phyloP scores from a whole-genome alignment of 768 basidiomycete species.

The Amanita polypyramis region DNA sequence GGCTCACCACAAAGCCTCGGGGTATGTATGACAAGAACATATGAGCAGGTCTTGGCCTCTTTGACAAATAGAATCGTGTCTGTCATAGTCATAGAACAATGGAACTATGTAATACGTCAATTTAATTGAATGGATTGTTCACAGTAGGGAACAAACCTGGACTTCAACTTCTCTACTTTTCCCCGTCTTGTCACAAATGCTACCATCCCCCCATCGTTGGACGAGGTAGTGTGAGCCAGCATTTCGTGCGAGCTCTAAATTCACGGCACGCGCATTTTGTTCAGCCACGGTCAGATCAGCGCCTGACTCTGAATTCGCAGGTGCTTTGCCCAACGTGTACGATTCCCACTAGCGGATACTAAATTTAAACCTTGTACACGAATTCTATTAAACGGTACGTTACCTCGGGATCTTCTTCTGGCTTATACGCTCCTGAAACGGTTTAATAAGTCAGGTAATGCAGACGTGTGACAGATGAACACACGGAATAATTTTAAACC shows the following conservation, averaged over 20 bases:
- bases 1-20: conserved; percentile 91
- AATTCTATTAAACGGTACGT: conserved; percentile 22
- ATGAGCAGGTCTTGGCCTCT: conserved; percentile 89
- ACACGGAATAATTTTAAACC: neutral
- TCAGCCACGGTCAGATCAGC: conserved; percentile 60
- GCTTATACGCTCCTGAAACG: conserved; percentile 53
- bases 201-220: conserved; percentile 87
- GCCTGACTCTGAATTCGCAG: conserved; percentile 44
- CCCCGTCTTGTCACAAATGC: conserved; percentile 87
- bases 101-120: conserved; percentile 50
- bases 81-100: conserved; percentile 91
- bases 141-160: conserved; percentile 48
- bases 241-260: conserved; percentile 67
- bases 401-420: conserved; percentile 81
- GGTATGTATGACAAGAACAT: conserved; percentile 89
- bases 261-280: conserved; percentile 49
- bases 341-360: conserved; percentile 51
- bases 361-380: conserved; percentile 14
- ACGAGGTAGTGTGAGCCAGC: conserved; percentile 86
- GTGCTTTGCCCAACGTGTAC: conserved; percentile 69
- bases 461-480: neutral
- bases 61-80: conserved; percentile 88
- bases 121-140: conserved; percentile 9
- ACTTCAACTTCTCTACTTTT: conserved; percentile 86
- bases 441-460: conserved; percentile 7